Evolutionary conservation across 306 rosid genomes (phyloP), one percentile per base, ranked within the genome.

Genomic region (Dalbergia oliveri): DNA sequence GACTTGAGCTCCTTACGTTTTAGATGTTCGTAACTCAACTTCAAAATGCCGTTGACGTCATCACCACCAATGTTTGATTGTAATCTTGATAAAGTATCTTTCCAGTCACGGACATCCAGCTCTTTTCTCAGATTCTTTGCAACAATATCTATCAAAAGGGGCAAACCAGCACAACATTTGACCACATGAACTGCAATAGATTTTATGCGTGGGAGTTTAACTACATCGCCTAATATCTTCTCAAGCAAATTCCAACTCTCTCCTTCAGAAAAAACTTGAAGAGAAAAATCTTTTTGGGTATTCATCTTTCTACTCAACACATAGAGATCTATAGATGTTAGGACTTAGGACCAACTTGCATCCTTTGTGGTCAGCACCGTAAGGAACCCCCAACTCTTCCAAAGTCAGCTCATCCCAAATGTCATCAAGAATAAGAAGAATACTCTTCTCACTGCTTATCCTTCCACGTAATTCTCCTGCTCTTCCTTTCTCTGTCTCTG

Each of bases 361-460:
- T 18, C 80, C 80, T 44, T 80, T 73, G 44, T 80, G 75, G 0
- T 54, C 60, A 77, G 39, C 57, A n/a, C 70, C 45, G 45, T 3
- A 9, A 6, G 77, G 82, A 47, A 79, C 35, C 45, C 83, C 83
- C 23, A 26, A 26, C 16, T 56, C 11, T 13, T 13, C 5, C 64
- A 79, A 59, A 33, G 58, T 62, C 6, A 79, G 6, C 16, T 31
- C 47, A 0, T 4, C 21, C 74, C 75, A 65, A 11, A 80, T 11
- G 15, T 80, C 75, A 54, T 80, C 79, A 3, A 80, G 6, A 35
- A 80, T 65, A 16, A 72, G 9, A n/a, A n/a, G 73, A 43, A 73
- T 59, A 1, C 31, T 26, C 31, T 26, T 26, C 31, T 1, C 3
- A 26, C 31, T 26, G 3, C 31, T 26, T 26, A 26, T 26, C 31